phyloP scores from a whole-genome alignment of 2,329 filamentous ascomycete genomes.

The Nemania sp. region DNA sequence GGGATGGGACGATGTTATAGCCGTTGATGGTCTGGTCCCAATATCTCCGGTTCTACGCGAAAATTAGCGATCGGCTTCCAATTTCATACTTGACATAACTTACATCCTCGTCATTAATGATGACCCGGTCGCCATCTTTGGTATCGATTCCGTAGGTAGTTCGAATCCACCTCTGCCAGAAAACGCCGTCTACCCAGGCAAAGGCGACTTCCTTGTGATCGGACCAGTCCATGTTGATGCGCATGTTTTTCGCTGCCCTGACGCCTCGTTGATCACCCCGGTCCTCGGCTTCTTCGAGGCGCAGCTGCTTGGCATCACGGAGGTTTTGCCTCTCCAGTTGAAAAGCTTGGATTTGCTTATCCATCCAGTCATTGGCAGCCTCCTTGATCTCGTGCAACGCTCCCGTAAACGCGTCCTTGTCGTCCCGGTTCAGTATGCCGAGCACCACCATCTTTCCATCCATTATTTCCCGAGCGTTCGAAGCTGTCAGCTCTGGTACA shows the following conservation, averaged over 20 bases:
- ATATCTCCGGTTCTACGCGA: constrained; percentile 78
- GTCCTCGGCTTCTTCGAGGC: constrained; percentile 95
- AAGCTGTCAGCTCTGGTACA: constrained; percentile 88
- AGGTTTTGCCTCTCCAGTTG: constrained; percentile 92
- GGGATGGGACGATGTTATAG: constrained; percentile 85
- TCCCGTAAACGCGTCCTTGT: constrained; percentile 75
- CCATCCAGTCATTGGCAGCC: constrained; percentile 96
- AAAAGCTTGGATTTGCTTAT: constrained; percentile 90
- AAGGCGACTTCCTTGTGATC: constrained; percentile 90
- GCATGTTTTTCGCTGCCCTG: constrained; percentile 84
- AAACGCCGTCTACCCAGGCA: constrained; percentile 95
- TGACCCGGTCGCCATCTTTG: constrained; percentile 83
- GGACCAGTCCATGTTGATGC: constrained; percentile 86
- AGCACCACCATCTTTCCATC: constrained; percentile 92
- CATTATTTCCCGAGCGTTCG: constrained; percentile 95
- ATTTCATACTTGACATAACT: constrained; percentile 48
- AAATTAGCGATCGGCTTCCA: constrained; percentile 42
- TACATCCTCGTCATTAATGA: constrained; percentile 97
- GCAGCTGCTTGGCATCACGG: constrained; percentile 89
- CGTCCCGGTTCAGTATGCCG: constrained; percentile 80
- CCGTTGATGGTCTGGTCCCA: constrained; percentile 93
- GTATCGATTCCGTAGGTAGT: constrained; percentile 95
- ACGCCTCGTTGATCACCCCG: constrained; percentile 87
- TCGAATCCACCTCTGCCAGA: constrained; percentile 96
- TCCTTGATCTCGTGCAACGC: constrained; percentile 92